These are phyloP conservation scores for Wallacemonas collosoma DNA, from an alignment of 208 protist genomes.

Conservation along the genomic window DNA sequence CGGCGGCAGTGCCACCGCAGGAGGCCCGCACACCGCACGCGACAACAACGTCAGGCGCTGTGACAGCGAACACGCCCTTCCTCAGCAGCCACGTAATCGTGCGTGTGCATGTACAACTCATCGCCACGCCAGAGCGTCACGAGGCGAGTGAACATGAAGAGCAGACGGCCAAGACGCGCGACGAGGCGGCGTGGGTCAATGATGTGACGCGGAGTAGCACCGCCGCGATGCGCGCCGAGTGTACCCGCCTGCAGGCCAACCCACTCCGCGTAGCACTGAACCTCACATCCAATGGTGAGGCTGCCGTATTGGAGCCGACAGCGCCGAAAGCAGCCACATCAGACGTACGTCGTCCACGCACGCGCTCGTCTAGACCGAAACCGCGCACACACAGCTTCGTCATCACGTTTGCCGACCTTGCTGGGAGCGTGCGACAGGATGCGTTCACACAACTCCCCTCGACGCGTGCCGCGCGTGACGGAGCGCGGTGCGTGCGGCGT, in stretches of 20 bases:
- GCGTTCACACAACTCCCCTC: conserved; percentile 19
- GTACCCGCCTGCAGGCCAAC: background rate
- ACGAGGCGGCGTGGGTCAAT: no score
- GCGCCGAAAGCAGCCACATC: no score
- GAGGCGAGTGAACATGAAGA: background rate
- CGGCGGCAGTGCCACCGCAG: background rate
- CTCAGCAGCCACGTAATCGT: conserved; percentile 34
- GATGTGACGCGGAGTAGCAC: no score
- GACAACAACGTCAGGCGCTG: no score
- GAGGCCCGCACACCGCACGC: no score
- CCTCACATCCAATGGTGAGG: background rate
- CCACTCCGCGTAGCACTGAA: background rate
- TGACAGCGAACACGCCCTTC: background rate
- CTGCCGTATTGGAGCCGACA: no score
- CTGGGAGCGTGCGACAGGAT: conserved; percentile 52
- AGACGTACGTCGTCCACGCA: no score
- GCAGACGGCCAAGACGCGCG: background rate
- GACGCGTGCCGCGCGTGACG: background rate
- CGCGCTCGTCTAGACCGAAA: background rate
- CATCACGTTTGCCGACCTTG: conserved; percentile 71
- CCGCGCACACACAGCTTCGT: conserved; percentile 25
- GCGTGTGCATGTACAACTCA: conserved; percentile 28
- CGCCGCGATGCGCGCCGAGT: no score
- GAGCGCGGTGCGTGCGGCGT: conserved; percentile 10
- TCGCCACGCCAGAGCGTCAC: conserved; percentile 1